Evolutionary conservation across 345 rosid genomes (phyloP).

Genomic region (Murraya koenigii): DNA sequence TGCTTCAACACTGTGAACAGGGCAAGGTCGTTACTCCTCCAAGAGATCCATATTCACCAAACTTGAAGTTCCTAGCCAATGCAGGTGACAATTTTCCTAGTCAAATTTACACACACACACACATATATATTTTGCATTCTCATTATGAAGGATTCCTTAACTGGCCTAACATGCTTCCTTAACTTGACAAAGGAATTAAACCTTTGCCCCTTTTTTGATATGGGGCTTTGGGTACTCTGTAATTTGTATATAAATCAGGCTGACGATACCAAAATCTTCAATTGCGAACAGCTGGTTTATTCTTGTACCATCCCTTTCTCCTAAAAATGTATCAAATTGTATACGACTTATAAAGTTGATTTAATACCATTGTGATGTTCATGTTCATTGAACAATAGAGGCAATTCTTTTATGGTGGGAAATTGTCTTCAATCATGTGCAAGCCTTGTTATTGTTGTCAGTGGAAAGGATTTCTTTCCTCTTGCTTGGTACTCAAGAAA

Average conservation of each 20-base stretch:
- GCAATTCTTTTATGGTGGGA: neutral
- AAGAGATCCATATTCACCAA: slow-evolving; percentile 38
- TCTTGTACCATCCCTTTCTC: neutral
- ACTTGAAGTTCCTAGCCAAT: slow-evolving; percentile 18
- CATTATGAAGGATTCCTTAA: neutral
- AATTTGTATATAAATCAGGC: neutral
- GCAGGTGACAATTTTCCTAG: neutral
- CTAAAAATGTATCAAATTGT: neutral
- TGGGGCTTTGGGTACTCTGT: neutral
- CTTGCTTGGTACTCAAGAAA: neutral
- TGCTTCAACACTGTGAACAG: slow-evolving; percentile 60
- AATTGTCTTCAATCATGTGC: neutral
- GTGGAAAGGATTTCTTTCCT: neutral
- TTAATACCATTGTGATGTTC: neutral
- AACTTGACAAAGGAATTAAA: neutral
- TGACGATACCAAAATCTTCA: neutral
- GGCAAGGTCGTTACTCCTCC: slow-evolving; percentile 51
- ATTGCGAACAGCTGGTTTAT: neutral
- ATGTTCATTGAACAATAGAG: neutral
- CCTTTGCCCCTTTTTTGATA: neutral
- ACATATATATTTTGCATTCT: neutral
- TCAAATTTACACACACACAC: neutral
- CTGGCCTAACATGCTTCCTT: neutral
- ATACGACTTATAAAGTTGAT: neutral
- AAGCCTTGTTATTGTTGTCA: no score